phyloP scores from a whole-genome alignment of 257 asterid genomes.

The Lithospermum erythrorhizon region DNA sequence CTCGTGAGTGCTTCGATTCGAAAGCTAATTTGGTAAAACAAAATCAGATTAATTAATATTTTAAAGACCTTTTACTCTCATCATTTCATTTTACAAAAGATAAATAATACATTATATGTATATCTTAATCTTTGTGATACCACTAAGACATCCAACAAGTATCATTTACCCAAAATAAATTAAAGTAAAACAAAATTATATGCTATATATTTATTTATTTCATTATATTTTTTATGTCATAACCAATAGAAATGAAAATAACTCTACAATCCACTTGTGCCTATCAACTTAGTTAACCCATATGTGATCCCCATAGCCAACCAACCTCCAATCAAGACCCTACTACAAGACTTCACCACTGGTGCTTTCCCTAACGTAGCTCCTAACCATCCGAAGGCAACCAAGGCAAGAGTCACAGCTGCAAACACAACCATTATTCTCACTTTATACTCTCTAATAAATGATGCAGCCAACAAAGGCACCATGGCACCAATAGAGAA shows the following conservation, averaged over 20 bases:
- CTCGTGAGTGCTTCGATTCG: no score
- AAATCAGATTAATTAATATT: no score
- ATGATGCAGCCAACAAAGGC: conserved; percentile 66
- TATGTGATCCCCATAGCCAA: conserved; percentile 73
- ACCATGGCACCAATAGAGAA: conserved; percentile 68
- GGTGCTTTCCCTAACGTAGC: conserved; percentile 59
- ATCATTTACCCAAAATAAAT: no score
- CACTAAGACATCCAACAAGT: no score
- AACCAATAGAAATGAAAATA: not conserved
- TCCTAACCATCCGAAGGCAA: conserved; percentile 65
- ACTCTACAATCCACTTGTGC: conserved; percentile 36
- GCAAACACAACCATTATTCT: conserved; percentile 48
- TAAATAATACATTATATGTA: no score
- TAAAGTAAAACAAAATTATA: no score
- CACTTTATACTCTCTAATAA: conserved; percentile 47
- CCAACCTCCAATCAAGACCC: conserved; percentile 86
- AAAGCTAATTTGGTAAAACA: no score
- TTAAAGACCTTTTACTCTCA: no score
- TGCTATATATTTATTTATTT: no score
- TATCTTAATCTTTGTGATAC: no score
- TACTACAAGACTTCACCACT: conserved; percentile 31
- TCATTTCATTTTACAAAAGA: no score
- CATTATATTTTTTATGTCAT: no score
- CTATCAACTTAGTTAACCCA: conserved; percentile 72
- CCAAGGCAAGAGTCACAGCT: conserved; percentile 50